Evolutionary conservation across 2,329 filamentous ascomycete genomes (phyloP), one percentile per base, ranked within the genome.

Genomic region (Xylariaceae sp.): DNA sequence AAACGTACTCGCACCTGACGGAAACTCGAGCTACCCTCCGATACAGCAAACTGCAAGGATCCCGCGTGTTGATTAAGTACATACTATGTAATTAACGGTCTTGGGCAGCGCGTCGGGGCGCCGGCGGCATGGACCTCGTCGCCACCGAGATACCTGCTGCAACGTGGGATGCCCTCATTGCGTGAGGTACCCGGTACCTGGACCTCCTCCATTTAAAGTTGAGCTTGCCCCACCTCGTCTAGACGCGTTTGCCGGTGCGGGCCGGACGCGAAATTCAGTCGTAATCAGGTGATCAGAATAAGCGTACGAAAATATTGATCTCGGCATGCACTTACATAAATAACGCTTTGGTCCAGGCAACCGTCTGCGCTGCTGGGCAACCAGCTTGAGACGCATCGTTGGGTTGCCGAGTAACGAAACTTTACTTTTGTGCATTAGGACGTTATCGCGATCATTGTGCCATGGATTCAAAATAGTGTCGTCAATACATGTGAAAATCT

Each of bases 271-370:
- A 62, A 61, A 49, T 30, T 2, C 11, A 60, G 60, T 58, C 60
- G 57, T 51, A 47, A 55, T 64, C 62, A 64, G 57, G 60, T 64
- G 62, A 64, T 57, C 44, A 13, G n/a, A 37, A 37, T 49, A 37
- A 53, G 18, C 8, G 34, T 4, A 7, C 51, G 8, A 5, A 51
- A 42, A 42, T 9, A 13, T 13, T 42, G 37, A 9, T 42, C 7
- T 8, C 9, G 5, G 37, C 37, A 42, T 10, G 9, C 37, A 42
- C 37, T 42, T 42, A 42, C 23, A 30, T 30, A 30, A 30, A 30
- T 30, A 30, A 30, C 23, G 23, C 23, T 30, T 30, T 30, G 23
- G 4, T 30, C 23, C 23, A 30, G 23, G 23, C 23, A 30, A 30
- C 23, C 23, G 23, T 30, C 23, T 30, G 23, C 23, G 23, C 23